These are phyloP conservation scores for Kwoniella dejecticola DNA, from an alignment of 768 basidiomycete genomes.

Conservation along the genomic window DNA sequence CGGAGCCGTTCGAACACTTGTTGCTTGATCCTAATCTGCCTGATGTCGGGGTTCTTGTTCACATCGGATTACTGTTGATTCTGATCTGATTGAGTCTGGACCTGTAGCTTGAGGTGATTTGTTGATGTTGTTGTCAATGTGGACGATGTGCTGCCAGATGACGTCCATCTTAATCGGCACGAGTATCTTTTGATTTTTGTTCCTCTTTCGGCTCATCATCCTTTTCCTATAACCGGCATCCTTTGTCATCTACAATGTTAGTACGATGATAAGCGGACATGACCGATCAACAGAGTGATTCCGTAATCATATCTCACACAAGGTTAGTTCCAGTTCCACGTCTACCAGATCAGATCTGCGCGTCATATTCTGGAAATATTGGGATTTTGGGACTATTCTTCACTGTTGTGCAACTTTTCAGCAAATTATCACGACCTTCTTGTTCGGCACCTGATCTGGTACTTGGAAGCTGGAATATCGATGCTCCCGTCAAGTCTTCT, in stretches of 20 bases:
- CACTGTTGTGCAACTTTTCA: no score
- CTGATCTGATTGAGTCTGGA: no score
- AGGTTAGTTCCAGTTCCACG: not conserved
- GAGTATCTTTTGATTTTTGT: not conserved
- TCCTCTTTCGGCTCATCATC: not conserved
- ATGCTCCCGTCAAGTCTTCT: slow-evolving; percentile 41
- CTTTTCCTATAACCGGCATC: not conserved
- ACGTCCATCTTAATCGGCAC: not conserved
- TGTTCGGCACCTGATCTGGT: not conserved
- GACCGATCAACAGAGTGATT: not conserved
- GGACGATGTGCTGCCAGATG: not conserved
- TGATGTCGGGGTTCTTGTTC: no score
- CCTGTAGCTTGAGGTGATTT: no score
- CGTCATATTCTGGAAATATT: not conserved
- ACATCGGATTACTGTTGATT: no score
- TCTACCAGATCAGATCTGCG: not conserved
- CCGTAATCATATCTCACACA: not conserved
- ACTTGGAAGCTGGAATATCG: not conserved
- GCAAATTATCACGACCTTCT: not conserved
- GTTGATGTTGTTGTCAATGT: no score
- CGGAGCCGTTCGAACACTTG: no score
- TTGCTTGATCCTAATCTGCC: no score
- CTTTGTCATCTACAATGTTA: not conserved
- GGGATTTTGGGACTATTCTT: no score
- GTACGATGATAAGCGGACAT: slow-evolving; percentile 3